These are phyloP conservation scores for Penicillium waksmanii DNA, from an alignment of 495 filamentous ascomycete genomes.

Conservation along the genomic window DNA sequence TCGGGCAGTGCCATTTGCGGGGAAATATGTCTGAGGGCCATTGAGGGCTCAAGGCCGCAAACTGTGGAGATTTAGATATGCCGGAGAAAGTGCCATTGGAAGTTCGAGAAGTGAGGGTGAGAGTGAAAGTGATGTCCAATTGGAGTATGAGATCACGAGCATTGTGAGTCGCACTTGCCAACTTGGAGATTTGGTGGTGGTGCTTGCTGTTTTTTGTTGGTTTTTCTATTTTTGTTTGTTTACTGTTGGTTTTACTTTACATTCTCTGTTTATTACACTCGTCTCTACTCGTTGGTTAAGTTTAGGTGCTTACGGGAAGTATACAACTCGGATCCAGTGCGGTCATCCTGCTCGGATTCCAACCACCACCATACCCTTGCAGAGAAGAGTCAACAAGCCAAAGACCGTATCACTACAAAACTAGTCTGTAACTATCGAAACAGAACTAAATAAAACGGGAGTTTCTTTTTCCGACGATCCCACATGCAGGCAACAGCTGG, in stretches of 20 bases:
- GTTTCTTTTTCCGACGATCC: background rate
- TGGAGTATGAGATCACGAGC: background rate
- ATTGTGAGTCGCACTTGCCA: background rate
- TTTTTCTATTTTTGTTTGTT: background rate
- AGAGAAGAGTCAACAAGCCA: too few species aligned
- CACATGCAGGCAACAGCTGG: background rate
- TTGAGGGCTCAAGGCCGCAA: conserved; percentile 8
- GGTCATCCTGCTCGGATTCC: too few species aligned
- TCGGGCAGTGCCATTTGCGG: background rate
- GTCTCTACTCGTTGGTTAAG: too few species aligned
- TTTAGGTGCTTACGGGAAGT: too few species aligned
- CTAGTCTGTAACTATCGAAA: background rate
- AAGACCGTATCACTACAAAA: too few species aligned
- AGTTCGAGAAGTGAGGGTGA: too few species aligned
- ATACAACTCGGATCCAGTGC: too few species aligned
- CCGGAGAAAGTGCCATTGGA: too few species aligned
- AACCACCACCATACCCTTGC: too few species aligned
- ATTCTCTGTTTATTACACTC: too few species aligned
- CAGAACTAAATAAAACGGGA: background rate
- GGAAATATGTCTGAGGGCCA: conserved; percentile 9
- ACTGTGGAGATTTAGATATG: background rate
- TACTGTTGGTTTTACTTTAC: too few species aligned
- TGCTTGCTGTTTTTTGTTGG: background rate
- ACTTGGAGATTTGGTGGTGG: background rate
- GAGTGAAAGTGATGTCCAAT: background rate